Evolutionary conservation across 2,329 filamentous ascomycete genomes (phyloP), one percentile per base, ranked within the genome.

Genomic region (Penicillium paneum): DNA sequence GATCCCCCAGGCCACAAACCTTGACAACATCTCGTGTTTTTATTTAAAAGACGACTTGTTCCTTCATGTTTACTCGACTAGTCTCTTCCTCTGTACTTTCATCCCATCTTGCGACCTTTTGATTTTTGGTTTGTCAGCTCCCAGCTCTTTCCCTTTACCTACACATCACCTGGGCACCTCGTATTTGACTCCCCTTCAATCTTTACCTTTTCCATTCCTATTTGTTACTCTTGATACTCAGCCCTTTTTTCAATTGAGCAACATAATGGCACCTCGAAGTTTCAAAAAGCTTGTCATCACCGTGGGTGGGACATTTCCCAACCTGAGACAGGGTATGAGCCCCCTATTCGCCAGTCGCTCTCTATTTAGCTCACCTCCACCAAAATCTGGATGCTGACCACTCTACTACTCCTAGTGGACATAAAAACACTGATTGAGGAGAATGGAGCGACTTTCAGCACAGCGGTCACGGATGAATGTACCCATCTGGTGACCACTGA

Each of bases 261-360:
- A 40, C 42, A 41, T 24, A 8, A 72, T 71, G 68, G 49, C 68
- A 6, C 55, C 59, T 2, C 28, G 48, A n/a, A 47, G 58, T 13
- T 70, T 74, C 41, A 69, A 70, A 43, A 59, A 65, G 0, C 48
- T 65, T 8, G 58, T 74, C 6, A 74, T 90, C 41, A 81, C 79
- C 21, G 67, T 88, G 26, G 85, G 82, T 53, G 87, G 87, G 56
- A 81, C 80, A 5, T 85, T 89, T 60, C 72, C 79, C 1, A 74
- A 76, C 6, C 70, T 76, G 26, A 81, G 78, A 3, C 84, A 89
- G 60, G 67, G 74, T 75, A 62, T 59, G 64, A 51, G 31, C 26
- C 31, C 24, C 28, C 36, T 56, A 48, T 45, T 49, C 34, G 39
- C 49, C 53, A 52, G 57, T 38, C 49, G 46, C 46, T 13, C 40